Base-by-base conservation (phyloP, 257 asterid genomes). In the Craterostigma plantagineum region DNA sequence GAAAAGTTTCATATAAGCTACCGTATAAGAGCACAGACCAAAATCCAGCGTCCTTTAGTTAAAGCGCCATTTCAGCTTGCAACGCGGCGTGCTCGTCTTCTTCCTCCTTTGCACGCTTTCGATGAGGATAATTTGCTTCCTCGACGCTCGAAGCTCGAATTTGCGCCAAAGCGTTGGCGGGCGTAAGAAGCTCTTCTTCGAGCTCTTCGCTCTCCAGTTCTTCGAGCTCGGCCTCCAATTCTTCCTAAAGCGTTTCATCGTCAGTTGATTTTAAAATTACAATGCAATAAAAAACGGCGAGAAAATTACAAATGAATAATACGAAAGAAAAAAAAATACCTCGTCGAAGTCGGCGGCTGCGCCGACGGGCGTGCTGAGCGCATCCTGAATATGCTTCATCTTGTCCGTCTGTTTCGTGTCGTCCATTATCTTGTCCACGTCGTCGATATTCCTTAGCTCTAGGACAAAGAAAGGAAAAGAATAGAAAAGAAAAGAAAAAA, bases 21-120 rank as follows among this genome's bases (percentile, higher is more conserved):
- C n/a, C n/a, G n/a, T n/a, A n/a, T n/a, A n/a, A n/a, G n/a, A n/a
- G n/a, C 14, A 36, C 12, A 36, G 3, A 36, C 40, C 11, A 4
- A 36, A n/a, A 36, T 12, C 3, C 3, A 9, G 40, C 11, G 8
- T 36, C 13, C 60, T 59, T 70, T n/a, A n/a, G 6, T 23, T 51
- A 79, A 61, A 79, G 92, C 16, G 92, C 92, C 92, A 79, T 79
- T 60, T 79, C 92, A 50, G 81, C 71, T 67, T 79, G 92, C 71
- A 79, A 57, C 43, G 69, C 92, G 3, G 92, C 92, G 16, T 76
- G 78, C 60, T 79, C 92, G 48, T 76, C 92, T 53, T 76, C 66
- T 14, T 8, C 14, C 45, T 11, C n/a, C 13, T 61, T 68, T 45
- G 46, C 60, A 43, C 45, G 70, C 56, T 34, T 66, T 27, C 72